These are phyloP conservation scores for Fraxinus anomala DNA, from an alignment of 257 asterid species.

Conservation along the genomic window DNA sequence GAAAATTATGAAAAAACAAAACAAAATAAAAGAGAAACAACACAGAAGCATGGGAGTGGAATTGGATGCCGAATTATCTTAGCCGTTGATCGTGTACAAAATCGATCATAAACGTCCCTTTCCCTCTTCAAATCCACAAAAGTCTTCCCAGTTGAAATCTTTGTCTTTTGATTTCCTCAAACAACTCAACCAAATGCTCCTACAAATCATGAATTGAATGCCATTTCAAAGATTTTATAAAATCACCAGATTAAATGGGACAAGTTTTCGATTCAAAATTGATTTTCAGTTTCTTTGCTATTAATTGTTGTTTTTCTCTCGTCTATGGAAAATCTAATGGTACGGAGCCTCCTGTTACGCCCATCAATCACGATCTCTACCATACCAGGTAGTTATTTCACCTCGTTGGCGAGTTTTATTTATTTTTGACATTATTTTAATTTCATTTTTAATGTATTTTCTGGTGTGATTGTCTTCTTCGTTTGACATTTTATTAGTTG, in stretches of 20 bases:
- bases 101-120: neutral
- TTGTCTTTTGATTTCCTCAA: neutral
- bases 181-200: neutral
- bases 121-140: neutral
- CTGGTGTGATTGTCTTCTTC: conserved; percentile 7
- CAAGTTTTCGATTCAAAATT: neutral
- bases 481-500: conserved; percentile 20
- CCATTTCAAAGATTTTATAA: neutral
- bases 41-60: neutral
- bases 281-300: neutral
- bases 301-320: conserved; percentile 23
- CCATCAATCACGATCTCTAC: conserved; percentile 86
- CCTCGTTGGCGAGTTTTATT: neutral
- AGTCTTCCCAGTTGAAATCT: neutral
- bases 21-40: neutral
- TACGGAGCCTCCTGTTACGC: conserved; percentile 47
- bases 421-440: conserved; percentile 16
- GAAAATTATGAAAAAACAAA: neutral
- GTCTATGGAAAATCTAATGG: conserved; percentile 53
- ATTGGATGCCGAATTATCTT: neutral
- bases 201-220: neutral
- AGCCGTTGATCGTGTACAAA: conserved; percentile 1
- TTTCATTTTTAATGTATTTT: neutral
- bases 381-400: conserved; percentile 61
- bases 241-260: neutral